These are phyloP conservation scores for Proliferodiscus dingleyae DNA, from an alignment of 2,329 filamentous ascomycete genomes.

Conservation along the genomic window DNA sequence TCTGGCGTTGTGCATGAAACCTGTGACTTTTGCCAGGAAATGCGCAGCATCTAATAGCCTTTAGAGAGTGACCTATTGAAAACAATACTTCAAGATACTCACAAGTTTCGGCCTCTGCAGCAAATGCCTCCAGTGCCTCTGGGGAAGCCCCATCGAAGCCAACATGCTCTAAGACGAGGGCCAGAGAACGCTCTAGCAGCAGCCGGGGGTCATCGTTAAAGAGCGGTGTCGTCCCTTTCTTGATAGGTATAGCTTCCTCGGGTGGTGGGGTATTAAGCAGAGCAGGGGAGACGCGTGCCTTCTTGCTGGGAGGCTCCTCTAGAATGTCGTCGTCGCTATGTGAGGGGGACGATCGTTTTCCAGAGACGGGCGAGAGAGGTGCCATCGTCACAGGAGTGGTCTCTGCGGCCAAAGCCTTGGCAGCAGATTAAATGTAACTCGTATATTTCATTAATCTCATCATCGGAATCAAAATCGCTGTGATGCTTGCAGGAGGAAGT, in stretches of 20 bases:
- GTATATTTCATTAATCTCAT: constrained; percentile 1
- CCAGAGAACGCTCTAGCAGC: constrained; percentile 50
- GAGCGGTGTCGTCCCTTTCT: constrained; percentile 10
- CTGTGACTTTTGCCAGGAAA: constrained; percentile 28
- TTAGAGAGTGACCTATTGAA: constrained; percentile 9
- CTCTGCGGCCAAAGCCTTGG: not conserved
- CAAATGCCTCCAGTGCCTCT: constrained; percentile 56
- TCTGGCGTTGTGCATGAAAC: constrained; percentile 30
- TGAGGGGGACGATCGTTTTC: constrained; percentile 25
- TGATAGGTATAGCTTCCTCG: constrained; percentile 10
- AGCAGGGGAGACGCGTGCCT: constrained; percentile 16
- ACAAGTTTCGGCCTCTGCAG: constrained; percentile 54
- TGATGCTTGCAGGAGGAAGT: not conserved
- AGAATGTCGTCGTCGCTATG: constrained; percentile 23
- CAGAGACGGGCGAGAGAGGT: constrained; percentile 21
- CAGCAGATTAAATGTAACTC: constrained; percentile 4
- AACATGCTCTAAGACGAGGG: constrained; percentile 50
- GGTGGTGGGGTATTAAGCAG: constrained; percentile 25
- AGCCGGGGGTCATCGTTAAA: constrained; percentile 28
- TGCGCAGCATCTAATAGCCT: constrained; percentile 25
- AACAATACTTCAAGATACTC: constrained; percentile 28
- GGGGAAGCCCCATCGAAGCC: constrained; percentile 52
- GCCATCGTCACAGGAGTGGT: constrained; percentile 15
- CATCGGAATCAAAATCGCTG: not conserved
- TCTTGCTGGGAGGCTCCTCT: constrained; percentile 25